Conservation (phyloP, 2,329 filamentous ascomycete species). For the Xylariaceae sp. region DNA sequence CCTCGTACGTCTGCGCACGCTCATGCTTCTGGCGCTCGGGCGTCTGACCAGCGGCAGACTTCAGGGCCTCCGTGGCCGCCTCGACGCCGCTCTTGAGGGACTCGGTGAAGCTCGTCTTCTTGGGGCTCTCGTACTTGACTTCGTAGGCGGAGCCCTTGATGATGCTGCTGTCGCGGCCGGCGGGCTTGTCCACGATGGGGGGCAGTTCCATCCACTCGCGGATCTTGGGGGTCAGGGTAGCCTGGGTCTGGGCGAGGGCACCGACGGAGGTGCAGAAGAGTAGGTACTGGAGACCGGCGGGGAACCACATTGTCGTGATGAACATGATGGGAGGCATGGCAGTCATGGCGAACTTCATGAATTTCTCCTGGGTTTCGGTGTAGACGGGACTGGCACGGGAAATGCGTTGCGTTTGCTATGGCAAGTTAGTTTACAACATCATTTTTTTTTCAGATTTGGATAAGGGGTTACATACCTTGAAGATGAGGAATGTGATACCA, state of each 20-base stretch:
- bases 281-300: constrained; percentile 47
- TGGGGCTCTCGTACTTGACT: constrained; percentile 13
- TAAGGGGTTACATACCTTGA: constrained; percentile 46
- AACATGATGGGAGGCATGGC: constrained; percentile 42
- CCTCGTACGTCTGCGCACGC: constrained; percentile 29
- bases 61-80: neutral
- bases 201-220: constrained; percentile 38
- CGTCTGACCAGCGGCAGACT: constrained; percentile 13
- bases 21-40: constrained; percentile 22
- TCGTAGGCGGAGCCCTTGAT: neutral
- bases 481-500: constrained; percentile 49
- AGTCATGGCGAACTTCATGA: constrained; percentile 40
- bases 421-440: no score
- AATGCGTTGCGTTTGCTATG: constrained; percentile 21
- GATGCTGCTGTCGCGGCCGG: constrained; percentile 7
- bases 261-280: constrained; percentile 37
- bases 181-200: constrained; percentile 35
- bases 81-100: constrained; percentile 21
- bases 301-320: constrained; percentile 43
- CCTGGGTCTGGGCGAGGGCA: constrained; percentile 32
- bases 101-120: constrained; percentile 31
- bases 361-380: constrained; percentile 32
- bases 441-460: no score
- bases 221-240: constrained; percentile 37
- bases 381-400: constrained; percentile 21